Base-by-base conservation (phyloP, 2,329 filamentous ascomycete genomes). In the Fusarium acutatum region DNA sequence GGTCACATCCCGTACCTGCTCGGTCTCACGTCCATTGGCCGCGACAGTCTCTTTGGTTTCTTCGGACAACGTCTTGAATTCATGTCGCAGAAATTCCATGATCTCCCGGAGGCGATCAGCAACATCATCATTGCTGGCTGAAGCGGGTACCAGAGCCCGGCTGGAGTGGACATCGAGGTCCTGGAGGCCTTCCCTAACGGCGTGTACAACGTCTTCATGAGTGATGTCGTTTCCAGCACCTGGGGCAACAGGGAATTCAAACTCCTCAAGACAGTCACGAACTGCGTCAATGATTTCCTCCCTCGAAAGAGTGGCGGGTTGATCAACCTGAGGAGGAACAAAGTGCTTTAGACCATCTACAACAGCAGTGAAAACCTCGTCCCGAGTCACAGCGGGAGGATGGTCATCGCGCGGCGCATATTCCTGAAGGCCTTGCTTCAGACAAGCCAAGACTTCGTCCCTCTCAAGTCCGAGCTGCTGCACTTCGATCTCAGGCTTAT, bases 401-500 rank as follows among this genome's bases (percentile, higher is more conserved):
- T 82, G 82, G 26, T 89, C 86, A n/a, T 86, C 83, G 24, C 81
- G 84, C 20, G 88, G 86, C 4, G 87, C 87, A 79, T 96, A 95
- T 52, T 94, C 90, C 73, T 93, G 91, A 1, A 98, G 88, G 2
- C 96, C 96, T 83, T 98, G 93, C 75, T 93, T 91, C 32, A 98
- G 87, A 74, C 95, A 97, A 43, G 93, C 91, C 20, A 98, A 86
- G 53, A 98, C 93, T 79, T 98, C 96, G 18, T 98, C 94, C 10
- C 94, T 89, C 80, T 97, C 96, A 2, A 98, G 86, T 5, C 95
- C 96, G 71, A 97, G 93, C 77, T 97, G 94, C 76, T 97, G 93
- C 9, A 97, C 88, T 76, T 97, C 92, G 57, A 97, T 94, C 77
- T 98, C 94, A 2, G 96, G 96, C 82, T 97, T 97, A 83, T 97